phyloP scores from a whole-genome alignment of 768 basidiomycete genomes.

The Phanerodontia chrysosporium region DNA sequence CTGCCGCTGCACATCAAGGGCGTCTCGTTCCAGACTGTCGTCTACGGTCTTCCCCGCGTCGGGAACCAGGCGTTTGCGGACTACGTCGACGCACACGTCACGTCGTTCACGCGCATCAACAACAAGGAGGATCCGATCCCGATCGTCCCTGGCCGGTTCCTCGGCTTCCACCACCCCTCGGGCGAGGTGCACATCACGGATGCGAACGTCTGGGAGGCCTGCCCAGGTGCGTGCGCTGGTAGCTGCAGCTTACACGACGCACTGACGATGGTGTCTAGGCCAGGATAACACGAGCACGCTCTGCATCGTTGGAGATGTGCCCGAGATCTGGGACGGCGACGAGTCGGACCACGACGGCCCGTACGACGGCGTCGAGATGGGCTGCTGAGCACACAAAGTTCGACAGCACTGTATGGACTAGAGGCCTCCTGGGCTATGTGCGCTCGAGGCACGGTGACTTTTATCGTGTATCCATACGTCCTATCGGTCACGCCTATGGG shows the following conservation, averaged over 20 bases:
- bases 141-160: slow-evolving; percentile 24
- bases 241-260: not conserved
- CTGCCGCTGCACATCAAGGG: slow-evolving; percentile 33
- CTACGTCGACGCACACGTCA: slow-evolving; percentile 40
- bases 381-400: slow-evolving; percentile 1
- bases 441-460: not conserved
- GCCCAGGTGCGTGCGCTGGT: slow-evolving; percentile 25
- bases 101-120: slow-evolving; percentile 45
- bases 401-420: not conserved
- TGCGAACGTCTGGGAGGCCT: slow-evolving; percentile 44
- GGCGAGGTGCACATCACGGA: slow-evolving; percentile 34
- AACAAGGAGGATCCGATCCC: slow-evolving; percentile 40
- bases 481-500: too few relatives aligned
- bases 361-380: slow-evolving; percentile 16
- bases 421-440: not conserved
- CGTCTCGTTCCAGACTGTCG: slow-evolving; percentile 28
- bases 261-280: slow-evolving; percentile 25
- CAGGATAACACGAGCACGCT: slow-evolving; percentile 50
- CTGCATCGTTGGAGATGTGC: slow-evolving; percentile 50
- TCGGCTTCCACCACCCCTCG: slow-evolving; percentile 42
- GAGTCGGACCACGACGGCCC: slow-evolving; percentile 36
- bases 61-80: slow-evolving; percentile 57
- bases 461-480: not conserved
- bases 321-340: slow-evolving; percentile 41
- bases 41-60: slow-evolving; percentile 36